Evolutionary conservation across 78 protist genomes (phyloP).

Genomic region (Goniomonas avonlea): DNA sequence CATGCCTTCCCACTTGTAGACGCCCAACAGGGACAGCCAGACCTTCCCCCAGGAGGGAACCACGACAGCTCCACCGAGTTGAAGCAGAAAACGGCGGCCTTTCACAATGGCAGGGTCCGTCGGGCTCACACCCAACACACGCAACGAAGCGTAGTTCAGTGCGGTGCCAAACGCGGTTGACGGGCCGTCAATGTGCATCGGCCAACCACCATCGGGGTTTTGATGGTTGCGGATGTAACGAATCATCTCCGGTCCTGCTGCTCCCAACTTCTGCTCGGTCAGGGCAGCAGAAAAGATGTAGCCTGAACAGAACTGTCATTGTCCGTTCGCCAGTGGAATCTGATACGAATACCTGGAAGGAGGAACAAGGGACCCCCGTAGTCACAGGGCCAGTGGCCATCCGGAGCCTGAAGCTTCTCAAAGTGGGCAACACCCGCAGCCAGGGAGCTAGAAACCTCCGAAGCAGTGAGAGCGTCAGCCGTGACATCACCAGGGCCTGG

Average conservation of each 20-base stretch:
- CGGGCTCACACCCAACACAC: constrained; percentile 59
- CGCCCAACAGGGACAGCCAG: constrained; percentile 43
- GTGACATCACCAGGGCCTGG: too few species aligned
- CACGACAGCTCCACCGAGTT: constrained; percentile 46
- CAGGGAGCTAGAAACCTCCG: too few species aligned
- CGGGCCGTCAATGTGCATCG: constrained; percentile 60
- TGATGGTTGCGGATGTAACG: constrained; percentile 62
- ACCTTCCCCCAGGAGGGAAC: constrained; percentile 86
- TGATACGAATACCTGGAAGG: constrained; percentile 42
- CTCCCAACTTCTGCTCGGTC: not conserved
- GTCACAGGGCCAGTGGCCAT: constrained; percentile 87
- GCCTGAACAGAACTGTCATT: constrained; percentile 50
- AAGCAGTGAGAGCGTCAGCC: too few species aligned
- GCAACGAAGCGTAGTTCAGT: constrained; percentile 65
- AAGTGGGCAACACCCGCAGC: too few species aligned
- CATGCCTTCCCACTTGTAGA: constrained; percentile 42
- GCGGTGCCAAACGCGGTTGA: constrained; percentile 78
- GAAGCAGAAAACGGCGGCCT: not conserved
- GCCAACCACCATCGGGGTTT: constrained; percentile 78
- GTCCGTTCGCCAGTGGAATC: not conserved
- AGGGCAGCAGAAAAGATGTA: constrained; percentile 45
- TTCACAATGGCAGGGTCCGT: not conserved
- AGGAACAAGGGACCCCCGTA: constrained; percentile 88
- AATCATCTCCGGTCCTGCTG: constrained; percentile 62
- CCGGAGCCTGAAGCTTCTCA: constrained; percentile 47